Base-by-base conservation (phyloP, 805 yeast genomes). In the Yarrowia hollandica region DNA sequence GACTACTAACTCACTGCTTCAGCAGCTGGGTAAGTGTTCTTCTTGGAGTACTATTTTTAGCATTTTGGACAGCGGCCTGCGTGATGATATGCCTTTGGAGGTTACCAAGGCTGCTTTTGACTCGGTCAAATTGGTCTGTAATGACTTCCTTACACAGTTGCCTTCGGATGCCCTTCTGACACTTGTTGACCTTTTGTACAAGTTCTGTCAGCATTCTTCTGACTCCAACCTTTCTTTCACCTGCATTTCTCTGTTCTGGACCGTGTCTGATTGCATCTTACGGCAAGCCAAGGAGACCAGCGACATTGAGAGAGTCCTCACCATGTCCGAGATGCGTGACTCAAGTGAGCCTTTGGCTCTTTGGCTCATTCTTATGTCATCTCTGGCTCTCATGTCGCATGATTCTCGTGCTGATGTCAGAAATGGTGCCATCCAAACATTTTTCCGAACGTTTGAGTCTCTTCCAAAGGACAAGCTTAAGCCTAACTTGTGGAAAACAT, bases 181-280 rank as follows among this genome's bases (percentile, higher is more conserved):
- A 2, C 78, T 91, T 37, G 82, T 90, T 60, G 90, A 88, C 63
- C 82, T 91, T 1, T 74, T 92, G 33, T 80, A 78, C 65, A 80
- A 82, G 62, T 92, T 89, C 71, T 84, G 89, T 30, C 72, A 78
- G 1, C 98, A 94, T 66, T 73, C 71, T 1, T 76, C 75, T 62
- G 96, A 92, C 64, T 71, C 92, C 64, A 92, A 92, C 69, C 88
- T 90, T 18, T 88, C 97, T 0, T 90, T 92, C 68, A 88, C 96
- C 50, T 85, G 97, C 0, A 87, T 90, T 8, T 88, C 96, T 64
- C 87, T 90, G 64, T 91, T 90, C 67, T 92, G 98, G 98, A 71
- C 87, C 14, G 82, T 94, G 3, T 88, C 97, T 65, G 98, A 94
- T 66, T 83, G 84, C 60, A 77, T 83, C 57, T 72, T 46, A 22